Base-by-base conservation (phyloP, 23 red algal species). In the Agarophyton chilense region DNA sequence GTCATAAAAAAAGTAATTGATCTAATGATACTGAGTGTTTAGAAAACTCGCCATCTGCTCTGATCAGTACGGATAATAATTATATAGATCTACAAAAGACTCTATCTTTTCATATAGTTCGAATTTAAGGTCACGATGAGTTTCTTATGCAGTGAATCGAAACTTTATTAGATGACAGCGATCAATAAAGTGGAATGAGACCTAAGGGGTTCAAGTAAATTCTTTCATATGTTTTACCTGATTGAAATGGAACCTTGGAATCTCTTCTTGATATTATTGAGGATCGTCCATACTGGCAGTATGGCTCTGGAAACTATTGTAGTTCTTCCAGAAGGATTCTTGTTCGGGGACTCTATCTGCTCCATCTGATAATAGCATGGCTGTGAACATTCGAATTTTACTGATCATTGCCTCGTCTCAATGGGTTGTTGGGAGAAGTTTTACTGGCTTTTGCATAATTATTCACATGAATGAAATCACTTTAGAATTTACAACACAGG, bases 281-380 rank as follows among this genome's bases (percentile, higher is more conserved):
- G 1, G 52, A 83, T 51, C 25, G 79, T 38, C 79, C 79, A 13
- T 83, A 61, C 79, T 83, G 79, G 52, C 79, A 83, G 38, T 63
- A 83, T 63, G 0, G 79, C 4, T 19, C 49, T 19, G 51, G 54
- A 63, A 63, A 55, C 10, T 11, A 83, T 0, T 35, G 50, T 32
- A 83, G 79, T 60, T 2, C 29, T 43, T 61, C 52, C 60, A 49
- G 54, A 19, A 42, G 19, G 33, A 83, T 83, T 0, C 29, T 83
- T 83, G 51, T 1, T 83, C 54, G 17, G 0, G 61, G 17, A 39
- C 24, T 1, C 53, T 83, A 0, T 19, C 0, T 33, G 79, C 52
- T 52, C 22, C 0, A 12, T 38, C 57, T 0, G 34, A 66, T 36
- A 34, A 36, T 63, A 32, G 44, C 21, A 63, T 0, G 13, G 14